phyloP scores from a whole-genome alignment of 495 filamentous ascomycete species.

The Penicillium malachiteum region DNA sequence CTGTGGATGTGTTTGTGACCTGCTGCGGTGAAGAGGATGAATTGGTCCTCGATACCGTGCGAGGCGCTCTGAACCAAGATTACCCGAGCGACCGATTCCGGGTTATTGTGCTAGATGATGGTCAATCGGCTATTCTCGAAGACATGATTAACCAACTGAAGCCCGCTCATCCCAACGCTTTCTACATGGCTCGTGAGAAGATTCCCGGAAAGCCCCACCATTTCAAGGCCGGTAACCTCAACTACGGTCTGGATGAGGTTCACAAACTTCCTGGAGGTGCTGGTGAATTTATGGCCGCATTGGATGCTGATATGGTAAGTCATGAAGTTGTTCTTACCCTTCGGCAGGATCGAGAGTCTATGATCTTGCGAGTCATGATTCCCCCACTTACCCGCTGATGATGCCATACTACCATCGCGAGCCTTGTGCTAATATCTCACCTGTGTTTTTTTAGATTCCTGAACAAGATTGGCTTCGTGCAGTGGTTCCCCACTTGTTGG shows the following conservation, averaged over 20 bases:
- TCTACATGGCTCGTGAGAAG: constrained; percentile 49
- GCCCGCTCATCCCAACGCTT: constrained; percentile 37
- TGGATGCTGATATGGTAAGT: constrained; percentile 56
- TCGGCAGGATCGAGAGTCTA: background rate
- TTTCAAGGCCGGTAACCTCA: constrained; percentile 58
- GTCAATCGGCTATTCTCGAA: constrained; percentile 33
- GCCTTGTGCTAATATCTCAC: constrained; percentile 5
- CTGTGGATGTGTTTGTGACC: constrained; percentile 53
- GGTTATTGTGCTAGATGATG: constrained; percentile 55
- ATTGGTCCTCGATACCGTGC: constrained; percentile 52
- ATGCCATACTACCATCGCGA: background rate
- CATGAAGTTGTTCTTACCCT: background rate
- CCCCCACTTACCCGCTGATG: background rate
- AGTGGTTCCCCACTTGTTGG: constrained; percentile 46
- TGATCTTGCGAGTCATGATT: background rate
- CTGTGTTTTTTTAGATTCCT: constrained; percentile 39
- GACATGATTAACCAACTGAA: constrained; percentile 26
- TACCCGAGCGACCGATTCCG: constrained; percentile 50
- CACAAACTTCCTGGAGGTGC: constrained; percentile 36
- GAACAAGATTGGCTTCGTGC: constrained; percentile 53
- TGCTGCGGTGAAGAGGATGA: constrained; percentile 53
- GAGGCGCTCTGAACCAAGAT: constrained; percentile 46
- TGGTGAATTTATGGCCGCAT: constrained; percentile 47
- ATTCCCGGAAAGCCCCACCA: constrained; percentile 47
- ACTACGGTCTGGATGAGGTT: constrained; percentile 43